phyloP scores from a whole-genome alignment of 495 filamentous ascomycete species.

The Xylaria longipes region DNA sequence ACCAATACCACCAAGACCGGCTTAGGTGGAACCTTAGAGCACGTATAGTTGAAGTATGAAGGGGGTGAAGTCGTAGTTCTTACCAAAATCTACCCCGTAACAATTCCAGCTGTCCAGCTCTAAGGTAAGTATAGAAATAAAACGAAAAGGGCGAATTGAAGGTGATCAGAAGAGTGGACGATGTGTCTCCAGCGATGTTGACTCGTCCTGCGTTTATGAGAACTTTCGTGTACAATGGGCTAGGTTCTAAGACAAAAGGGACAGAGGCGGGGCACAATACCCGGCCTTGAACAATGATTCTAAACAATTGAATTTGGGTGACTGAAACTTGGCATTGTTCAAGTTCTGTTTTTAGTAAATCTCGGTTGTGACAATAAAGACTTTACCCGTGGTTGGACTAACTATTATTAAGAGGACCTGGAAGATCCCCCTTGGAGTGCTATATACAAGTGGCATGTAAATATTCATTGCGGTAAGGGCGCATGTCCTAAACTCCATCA shows the following conservation, averaged over 20 bases:
- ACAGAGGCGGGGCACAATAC: neutral
- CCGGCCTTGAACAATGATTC: neutral
- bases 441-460: neutral
- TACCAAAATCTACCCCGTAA: neutral
- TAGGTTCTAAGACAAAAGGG: neutral
- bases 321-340: neutral
- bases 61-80: neutral
- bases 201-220: neutral
- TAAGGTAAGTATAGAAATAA: neutral
- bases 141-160: neutral
- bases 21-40: conserved; percentile 12
- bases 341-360: neutral
- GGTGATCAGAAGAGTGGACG: neutral
- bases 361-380: neutral
- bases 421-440: neutral
- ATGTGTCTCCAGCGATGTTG: neutral
- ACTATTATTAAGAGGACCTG: neutral
- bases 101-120: neutral
- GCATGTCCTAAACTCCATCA: neutral
- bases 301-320: neutral
- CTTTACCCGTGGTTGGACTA: neutral
- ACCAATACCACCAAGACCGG: conserved; percentile 7
- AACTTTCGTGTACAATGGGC: neutral
- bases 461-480: neutral
- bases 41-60: neutral